Evolutionary conservation across 2,329 filamentous ascomycete genomes (phyloP).

Genomic region (Alternaria triticimaculans): DNA sequence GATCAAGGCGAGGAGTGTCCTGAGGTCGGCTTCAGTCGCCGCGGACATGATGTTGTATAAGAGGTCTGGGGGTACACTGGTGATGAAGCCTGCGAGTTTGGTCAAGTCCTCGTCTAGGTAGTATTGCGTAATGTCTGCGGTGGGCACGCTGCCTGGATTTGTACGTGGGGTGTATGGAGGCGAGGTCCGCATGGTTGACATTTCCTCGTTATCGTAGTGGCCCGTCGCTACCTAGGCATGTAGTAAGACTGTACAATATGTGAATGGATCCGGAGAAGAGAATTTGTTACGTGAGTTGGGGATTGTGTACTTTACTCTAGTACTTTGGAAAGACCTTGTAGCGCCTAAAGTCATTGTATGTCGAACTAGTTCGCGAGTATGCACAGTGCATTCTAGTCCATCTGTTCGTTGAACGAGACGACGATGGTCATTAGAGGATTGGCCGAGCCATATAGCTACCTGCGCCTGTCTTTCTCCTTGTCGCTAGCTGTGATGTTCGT

Average conservation of each 20-base stretch:
- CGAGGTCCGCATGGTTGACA: neutral
- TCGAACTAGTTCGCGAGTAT: accelerated
- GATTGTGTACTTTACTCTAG: neutral
- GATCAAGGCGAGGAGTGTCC: neutral
- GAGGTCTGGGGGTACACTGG: neutral
- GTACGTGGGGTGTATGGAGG: neutral
- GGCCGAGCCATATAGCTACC: neutral
- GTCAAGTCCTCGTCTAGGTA: neutral
- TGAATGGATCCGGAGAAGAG: too few relatives aligned
- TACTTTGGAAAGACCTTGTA: neutral
- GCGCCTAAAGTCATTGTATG: neutral
- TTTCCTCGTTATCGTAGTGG: accelerated
- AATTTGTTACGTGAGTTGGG: neutral
- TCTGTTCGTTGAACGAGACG: neutral
- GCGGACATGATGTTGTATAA: neutral
- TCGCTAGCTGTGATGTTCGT: neutral
- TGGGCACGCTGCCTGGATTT: neutral
- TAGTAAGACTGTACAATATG: neutral
- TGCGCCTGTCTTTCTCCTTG: neutral
- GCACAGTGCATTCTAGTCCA: neutral
- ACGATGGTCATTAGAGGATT: neutral
- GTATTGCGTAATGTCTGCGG: neutral
- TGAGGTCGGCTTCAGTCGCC: neutral
- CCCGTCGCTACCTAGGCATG: too few relatives aligned
- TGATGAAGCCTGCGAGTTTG: neutral